Percentiles rank a stretch among this genome's conserved stretches.
phyloP scores from a whole-genome alignment of 2,329 filamentous ascomycete genomes.

The Claviceps spartinae region DNA sequence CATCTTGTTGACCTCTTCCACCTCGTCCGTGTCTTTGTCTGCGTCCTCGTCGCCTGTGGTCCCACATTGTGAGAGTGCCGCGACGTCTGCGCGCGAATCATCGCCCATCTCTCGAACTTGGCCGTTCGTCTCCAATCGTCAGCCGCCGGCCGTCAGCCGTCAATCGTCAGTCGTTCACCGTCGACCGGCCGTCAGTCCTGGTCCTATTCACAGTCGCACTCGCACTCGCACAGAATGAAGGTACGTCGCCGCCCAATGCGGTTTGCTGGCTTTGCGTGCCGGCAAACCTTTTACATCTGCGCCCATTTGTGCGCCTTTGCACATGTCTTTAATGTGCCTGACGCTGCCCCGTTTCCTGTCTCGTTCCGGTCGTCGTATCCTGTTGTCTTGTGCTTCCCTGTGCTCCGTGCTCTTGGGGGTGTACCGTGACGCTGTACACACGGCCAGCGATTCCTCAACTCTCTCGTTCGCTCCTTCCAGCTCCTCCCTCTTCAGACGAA shows the following conservation, averaged over 20 bases:
- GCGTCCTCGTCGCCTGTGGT: neutral
- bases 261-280: neutral
- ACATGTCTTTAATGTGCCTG: neutral
- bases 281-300: neutral
- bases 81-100: neutral
- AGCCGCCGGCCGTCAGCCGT: no score
- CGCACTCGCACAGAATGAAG: constrained; percentile 23
- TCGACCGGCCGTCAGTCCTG: neutral
- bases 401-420: neutral
- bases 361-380: constrained; percentile 1
- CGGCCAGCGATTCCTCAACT: neutral
- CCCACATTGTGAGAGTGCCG: neutral
- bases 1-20: neutral
- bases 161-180: neutral
- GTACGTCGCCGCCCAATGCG: constrained; percentile 7
- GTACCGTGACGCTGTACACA: neutral
- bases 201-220: neutral
- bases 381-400: neutral
- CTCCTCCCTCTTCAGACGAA: constrained; percentile 4
- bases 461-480: constrained; percentile 6
- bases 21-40: neutral
- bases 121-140: neutral
- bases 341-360: neutral
- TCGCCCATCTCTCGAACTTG: neutral
- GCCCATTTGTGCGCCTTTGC: neutral